Evolutionary conservation across 495 filamentous ascomycete genomes (phyloP), one percentile per base, ranked within the genome.

Genomic region (Margaritispora aquatica): DNA sequence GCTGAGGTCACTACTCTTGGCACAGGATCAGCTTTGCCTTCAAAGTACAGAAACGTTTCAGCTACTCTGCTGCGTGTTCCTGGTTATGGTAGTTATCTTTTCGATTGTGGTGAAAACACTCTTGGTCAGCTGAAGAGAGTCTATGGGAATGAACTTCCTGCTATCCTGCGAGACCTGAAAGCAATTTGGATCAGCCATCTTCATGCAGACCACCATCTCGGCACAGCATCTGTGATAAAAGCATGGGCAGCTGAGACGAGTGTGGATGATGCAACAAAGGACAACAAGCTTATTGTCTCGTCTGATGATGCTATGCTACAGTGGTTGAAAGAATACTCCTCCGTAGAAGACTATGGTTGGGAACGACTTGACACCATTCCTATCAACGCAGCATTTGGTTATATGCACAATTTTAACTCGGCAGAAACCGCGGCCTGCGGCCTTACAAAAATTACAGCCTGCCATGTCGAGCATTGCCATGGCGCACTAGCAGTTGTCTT

Each of bases 181-280:
- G 80, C 83, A 63, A 88, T 99, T 55, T 97, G 89, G 87, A 93
- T 99, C 68, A 93, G 88, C 67, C 94, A 99, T 71, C 73, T 93
- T 53, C 94, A 99, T 67, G 94, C 94, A 26, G 94, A 99, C 74
- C 94, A 99, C 71, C 94, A 99, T 66, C 81, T 97, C 20, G 94
- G 94, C 27, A 89, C 85, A 0, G 78, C 79, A 24, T 79, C 86
- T 19, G 74, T 97, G 24, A 86, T 99, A 66, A 86, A 79, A 68
- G 88, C 88, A 19, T 93, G 90, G 84, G 84, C 87, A 58, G 66
- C 76, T 19, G 60, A 61, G 47, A 66, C 60, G 27, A 29, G 7
- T n/a, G 54, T 53, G 4, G 24, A 63, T 48, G 34, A 41, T 1
- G 74, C 72, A 34, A 85, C 76, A 59, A 81, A 78, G 63, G 34